Base-by-base conservation (phyloP, 768 basidiomycete genomes). In the Tremella mesenterica region DNA sequence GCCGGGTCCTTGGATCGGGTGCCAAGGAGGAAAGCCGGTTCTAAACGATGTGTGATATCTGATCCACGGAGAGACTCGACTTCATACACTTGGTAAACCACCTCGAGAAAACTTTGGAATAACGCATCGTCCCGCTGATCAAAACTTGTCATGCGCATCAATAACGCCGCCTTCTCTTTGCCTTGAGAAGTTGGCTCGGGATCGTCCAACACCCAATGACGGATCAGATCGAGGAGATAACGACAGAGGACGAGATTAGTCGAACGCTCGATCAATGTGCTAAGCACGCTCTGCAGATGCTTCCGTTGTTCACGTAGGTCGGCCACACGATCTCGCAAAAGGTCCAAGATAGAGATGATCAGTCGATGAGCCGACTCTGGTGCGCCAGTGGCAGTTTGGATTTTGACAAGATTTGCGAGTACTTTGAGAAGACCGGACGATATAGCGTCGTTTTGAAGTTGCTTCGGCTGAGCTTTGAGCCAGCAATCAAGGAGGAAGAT, bases 31-130 rank as follows among this genome's bases (percentile, higher is more conserved):
- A 96, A 99, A 1, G 91, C 84, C 26, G 86, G 84, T 67, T 99
- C 95, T 16, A 99, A 79, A 10, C 91, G 83, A 36, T 86, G 84
- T 1, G 95, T 99, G 57, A 99, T 77, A 60, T 99, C 95, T 52
- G 88, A 93, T 38, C 92, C 83, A 36, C 89, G 84, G 41, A 99
- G 76, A 3, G 76, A 74, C 16, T 88, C 84, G 39, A 91, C 86
- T 5, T 85, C 88, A 76, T 96, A 99, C 64, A 99, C 92, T 55
- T 92, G 89, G 68, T 88, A 85, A 52, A 99, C 85, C 55, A 97
- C 79, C 58, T 86, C 83, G 61, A 97, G 78, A 71, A 89, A 97
- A 36, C 84, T 80, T 41, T 83, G 81, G 71, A 86, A 88, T 3
- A 97, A 78, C 3, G 45, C 86, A 31, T 82, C 84, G 28, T 86